Evolutionary conservation across 306 rosid genomes (phyloP).

Genomic region (Quercus variabilis): DNA sequence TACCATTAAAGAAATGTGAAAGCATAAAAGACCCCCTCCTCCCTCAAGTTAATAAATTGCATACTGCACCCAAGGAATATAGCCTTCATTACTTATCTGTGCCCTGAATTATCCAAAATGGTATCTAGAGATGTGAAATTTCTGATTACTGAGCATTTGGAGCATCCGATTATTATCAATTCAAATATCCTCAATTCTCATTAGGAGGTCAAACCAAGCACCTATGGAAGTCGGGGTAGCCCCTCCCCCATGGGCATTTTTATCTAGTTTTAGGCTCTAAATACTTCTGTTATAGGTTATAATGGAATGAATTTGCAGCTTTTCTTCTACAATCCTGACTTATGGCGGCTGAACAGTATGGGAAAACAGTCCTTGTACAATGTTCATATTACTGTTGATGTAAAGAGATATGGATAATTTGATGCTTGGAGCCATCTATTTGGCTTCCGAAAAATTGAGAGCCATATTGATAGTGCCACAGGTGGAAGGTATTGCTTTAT

Average conservation of each 20-base stretch:
- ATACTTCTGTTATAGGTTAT: constrained; percentile 17
- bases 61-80: background rate
- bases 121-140: background rate
- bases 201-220: too few relatives aligned
- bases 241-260: background rate
- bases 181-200: background rate
- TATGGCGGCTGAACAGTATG: constrained; percentile 99
- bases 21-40: background rate
- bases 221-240: too few relatives aligned
- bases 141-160: constrained; percentile 16
- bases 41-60: background rate
- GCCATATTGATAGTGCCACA: constrained; percentile 68
- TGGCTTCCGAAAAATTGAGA: constrained; percentile 88
- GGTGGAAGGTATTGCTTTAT: constrained; percentile 68
- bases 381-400: constrained; percentile 61
- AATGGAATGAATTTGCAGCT: constrained; percentile 54
- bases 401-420: constrained; percentile 77
- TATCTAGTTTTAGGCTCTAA: constrained; percentile 10
- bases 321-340: constrained; percentile 78
- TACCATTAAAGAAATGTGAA: background rate
- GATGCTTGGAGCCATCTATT: constrained; percentile 78
- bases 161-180: constrained; percentile 16
- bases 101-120: background rate
- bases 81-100: background rate
- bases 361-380: constrained; percentile 81